Evolutionary conservation across 2,329 filamentous ascomycete species (phyloP).

Genomic region (Hortaea werneckii): DNA sequence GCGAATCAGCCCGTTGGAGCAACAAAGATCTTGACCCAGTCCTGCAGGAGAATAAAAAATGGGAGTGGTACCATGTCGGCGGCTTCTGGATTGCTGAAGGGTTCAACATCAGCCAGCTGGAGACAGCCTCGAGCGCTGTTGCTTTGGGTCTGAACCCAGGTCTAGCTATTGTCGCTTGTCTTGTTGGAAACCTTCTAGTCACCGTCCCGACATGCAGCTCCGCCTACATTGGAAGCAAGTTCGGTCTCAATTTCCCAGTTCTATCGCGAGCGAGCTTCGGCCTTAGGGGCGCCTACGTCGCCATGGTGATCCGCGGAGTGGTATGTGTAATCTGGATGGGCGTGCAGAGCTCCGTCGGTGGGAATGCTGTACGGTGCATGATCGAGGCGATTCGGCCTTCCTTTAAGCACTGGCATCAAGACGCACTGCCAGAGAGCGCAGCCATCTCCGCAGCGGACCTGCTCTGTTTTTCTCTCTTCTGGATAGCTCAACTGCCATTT

Average conservation of each 20-base stretch:
- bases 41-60: constrained; percentile 5
- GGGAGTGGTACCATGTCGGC: constrained; percentile 7
- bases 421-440: constrained; percentile 2
- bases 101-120: constrained; percentile 7
- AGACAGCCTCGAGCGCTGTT: constrained; percentile 8
- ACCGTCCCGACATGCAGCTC: constrained; percentile 3
- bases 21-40: constrained; percentile 8
- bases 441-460: constrained; percentile 2
- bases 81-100: constrained; percentile 11
- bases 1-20: constrained; percentile 3
- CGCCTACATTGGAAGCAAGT: constrained; percentile 8
- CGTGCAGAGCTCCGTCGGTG: constrained; percentile 7
- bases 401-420: constrained; percentile 2
- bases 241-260: constrained; percentile 8
- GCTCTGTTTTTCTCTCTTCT: constrained; percentile 3
- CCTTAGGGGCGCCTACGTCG: constrained; percentile 6
- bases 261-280: constrained; percentile 5
- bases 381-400: constrained; percentile 3
- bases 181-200: constrained; percentile 8
- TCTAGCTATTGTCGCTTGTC: constrained; percentile 7
- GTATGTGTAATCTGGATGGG: constrained; percentile 10
- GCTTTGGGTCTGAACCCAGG: constrained; percentile 9
- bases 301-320: constrained; percentile 8
- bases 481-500: constrained; percentile 4
- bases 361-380: constrained; percentile 5